Percentiles rank a stretch among this genome's conserved stretches.
Evolutionary conservation across 176 grass and related monocot genomes (phyloP).

Genomic region (Aechmea fasciata): DNA sequence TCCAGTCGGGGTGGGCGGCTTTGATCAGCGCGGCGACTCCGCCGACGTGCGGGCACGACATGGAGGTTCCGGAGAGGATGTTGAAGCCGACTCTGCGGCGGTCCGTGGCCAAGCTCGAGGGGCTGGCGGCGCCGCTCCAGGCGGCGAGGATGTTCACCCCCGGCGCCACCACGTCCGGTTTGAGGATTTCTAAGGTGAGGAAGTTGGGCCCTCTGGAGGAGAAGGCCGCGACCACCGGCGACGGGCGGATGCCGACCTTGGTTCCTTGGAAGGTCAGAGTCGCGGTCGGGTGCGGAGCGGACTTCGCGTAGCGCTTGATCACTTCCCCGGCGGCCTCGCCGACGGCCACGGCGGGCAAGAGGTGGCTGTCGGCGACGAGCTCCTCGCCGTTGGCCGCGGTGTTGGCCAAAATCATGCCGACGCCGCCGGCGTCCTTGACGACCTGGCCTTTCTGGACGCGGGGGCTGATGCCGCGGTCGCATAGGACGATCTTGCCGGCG

Average conservation of each 20-base stretch:
- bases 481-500: constrained; percentile 82
- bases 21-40: constrained; percentile 90
- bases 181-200: constrained; percentile 88
- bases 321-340: constrained; percentile 41
- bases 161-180: constrained; percentile 73
- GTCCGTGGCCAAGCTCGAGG: constrained; percentile 67
- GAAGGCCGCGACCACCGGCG: constrained; percentile 86
- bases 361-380: constrained; percentile 96
- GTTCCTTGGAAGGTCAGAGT: constrained; percentile 71
- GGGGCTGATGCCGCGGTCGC: constrained; percentile 80
- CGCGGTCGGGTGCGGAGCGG: constrained; percentile 39
- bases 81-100: constrained; percentile 74
- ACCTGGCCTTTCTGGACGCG: constrained; percentile 97
- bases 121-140: constrained; percentile 80
- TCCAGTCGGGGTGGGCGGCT: constrained; percentile 83
- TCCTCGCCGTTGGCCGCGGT: constrained; percentile 73
- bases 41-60: constrained; percentile 97
- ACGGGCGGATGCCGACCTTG: constrained; percentile 81
- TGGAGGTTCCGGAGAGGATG: constrained; percentile 96
- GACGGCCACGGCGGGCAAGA: constrained; percentile 71
- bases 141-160: constrained; percentile 92
- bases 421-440: constrained; percentile 66
- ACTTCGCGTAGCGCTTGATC: constrained; percentile 57
- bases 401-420: constrained; percentile 85
- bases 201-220: constrained; percentile 79